A percentile compares a stretch with the other conserved stretches of the same genome.
phyloP scores from a whole-genome alignment of 139 green algal species.

The Coccomyxa sp. region DNA sequence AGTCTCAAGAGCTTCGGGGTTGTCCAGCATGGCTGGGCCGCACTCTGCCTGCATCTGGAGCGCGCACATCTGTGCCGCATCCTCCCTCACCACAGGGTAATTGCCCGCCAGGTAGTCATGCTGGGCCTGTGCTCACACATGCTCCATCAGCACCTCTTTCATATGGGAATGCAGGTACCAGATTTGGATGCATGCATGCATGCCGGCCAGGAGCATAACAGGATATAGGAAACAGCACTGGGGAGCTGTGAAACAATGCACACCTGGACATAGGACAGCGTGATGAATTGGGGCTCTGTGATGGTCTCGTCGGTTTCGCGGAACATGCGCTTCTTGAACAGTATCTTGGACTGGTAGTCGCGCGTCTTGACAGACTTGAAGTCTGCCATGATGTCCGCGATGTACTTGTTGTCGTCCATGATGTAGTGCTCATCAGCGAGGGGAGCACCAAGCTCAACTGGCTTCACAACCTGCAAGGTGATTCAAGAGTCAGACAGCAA shows the following conservation, averaged over 20 bases:
- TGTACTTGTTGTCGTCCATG: conserved; percentile 90
- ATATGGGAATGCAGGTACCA: no score
- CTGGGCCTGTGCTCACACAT: conserved; percentile 55
- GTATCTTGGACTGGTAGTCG: conserved; percentile 45
- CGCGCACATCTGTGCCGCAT: conserved; percentile 90
- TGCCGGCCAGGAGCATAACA: background rate
- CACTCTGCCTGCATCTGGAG: conserved; percentile 82
- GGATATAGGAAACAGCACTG: no score
- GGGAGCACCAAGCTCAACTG: conserved; percentile 22
- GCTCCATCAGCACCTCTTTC: background rate
- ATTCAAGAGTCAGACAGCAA: background rate
- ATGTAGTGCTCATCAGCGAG: conserved; percentile 75
- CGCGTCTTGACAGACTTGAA: conserved; percentile 59
- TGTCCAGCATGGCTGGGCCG: conserved; percentile 53
- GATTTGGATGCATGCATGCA: background rate
- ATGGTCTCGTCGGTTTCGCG: conserved; percentile 93
- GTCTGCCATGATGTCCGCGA: conserved; percentile 80
- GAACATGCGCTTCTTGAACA: conserved; percentile 98
- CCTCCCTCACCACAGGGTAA: conserved; percentile 94
- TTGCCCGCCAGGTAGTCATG: conserved; percentile 91
- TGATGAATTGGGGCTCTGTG: conserved; percentile 91
- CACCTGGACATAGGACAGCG: conserved; percentile 91
- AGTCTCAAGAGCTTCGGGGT: conserved; percentile 49
- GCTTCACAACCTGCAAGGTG: conserved; percentile 27
- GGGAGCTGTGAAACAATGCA: background rate